phyloP scores from a whole-genome alignment of 345 rosid species.

The Gossypium anomalum region DNA sequence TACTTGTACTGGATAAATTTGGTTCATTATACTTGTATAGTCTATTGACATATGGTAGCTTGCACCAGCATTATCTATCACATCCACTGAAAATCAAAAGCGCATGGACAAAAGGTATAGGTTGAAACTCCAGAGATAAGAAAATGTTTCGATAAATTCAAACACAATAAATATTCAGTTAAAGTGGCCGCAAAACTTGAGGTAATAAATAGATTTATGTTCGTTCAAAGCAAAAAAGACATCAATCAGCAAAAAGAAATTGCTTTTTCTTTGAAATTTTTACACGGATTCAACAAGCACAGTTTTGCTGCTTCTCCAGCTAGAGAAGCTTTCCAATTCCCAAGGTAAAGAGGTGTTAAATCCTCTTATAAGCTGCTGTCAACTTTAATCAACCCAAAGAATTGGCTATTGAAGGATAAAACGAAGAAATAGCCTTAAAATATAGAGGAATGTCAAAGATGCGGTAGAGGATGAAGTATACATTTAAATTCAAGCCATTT shows the following conservation, averaged over 20 bases:
- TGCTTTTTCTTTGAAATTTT: background rate
- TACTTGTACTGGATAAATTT: no score
- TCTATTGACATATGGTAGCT: background rate
- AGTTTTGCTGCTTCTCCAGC: background rate
- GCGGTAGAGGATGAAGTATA: background rate
- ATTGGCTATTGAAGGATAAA: background rate
- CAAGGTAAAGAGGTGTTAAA: constrained; percentile 4
- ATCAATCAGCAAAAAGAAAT: background rate
- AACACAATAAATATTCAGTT: background rate
- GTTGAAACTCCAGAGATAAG: background rate
- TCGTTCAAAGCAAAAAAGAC: background rate
- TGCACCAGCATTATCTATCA: background rate
- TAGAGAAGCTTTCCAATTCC: background rate
- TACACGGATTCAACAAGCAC: background rate
- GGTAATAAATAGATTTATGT: background rate
- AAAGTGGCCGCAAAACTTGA: background rate
- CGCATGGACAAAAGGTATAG: background rate
- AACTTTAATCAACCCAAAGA: background rate
- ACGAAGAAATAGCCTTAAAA: background rate
- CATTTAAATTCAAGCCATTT: background rate
- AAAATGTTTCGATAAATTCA: constrained; percentile 5
- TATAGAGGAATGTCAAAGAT: background rate
- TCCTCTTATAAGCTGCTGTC: background rate
- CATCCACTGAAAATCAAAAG: background rate
- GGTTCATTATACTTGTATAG: background rate